A percentile compares a stretch with the other conserved stretches of the same genome.
These are phyloP conservation scores for Exophiala sp. DNA, from an alignment of 2,329 filamentous ascomycete genomes.

Conservation along the genomic window DNA sequence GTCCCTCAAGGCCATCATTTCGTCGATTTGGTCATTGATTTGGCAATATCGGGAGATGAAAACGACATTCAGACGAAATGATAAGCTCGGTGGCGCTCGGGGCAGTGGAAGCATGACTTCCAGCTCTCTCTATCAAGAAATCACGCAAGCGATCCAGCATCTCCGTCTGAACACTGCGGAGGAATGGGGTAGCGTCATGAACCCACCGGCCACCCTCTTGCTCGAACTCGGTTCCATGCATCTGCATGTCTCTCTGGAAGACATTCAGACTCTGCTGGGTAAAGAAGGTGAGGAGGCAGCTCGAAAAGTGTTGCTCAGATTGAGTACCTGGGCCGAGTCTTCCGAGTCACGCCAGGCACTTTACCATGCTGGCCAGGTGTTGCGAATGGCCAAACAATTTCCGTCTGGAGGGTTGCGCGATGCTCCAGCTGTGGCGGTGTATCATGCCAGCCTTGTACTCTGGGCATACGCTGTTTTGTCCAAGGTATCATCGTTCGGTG, in stretches of 20 bases:
- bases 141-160: too few relatives aligned
- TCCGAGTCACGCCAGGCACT: conserved; percentile 47
- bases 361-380: conserved; percentile 66
- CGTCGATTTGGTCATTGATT: too few relatives aligned
- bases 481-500: conserved; percentile 5
- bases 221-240: conserved; percentile 36
- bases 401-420: conserved; percentile 56
- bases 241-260: conserved; percentile 41
- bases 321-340: conserved; percentile 38
- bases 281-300: conserved; percentile 41
- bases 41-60: too few relatives aligned
- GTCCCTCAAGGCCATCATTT: too few relatives aligned
- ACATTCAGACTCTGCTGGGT: conserved; percentile 43
- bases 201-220: too few relatives aligned
- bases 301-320: conserved; percentile 33
- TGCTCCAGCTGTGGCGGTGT: conserved; percentile 66
- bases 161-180: too few relatives aligned
- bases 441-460: conserved; percentile 61
- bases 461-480: too few relatives aligned
- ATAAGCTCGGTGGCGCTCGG: too few relatives aligned
- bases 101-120: too few relatives aligned
- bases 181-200: too few relatives aligned
- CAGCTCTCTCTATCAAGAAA: too few relatives aligned
- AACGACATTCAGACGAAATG: too few relatives aligned
- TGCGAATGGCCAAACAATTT: conserved; percentile 58